Percentiles rank a stretch among this genome's conserved stretches.
phyloP scores from a whole-genome alignment of 1,139 yeast species.

The Debaryomyces nepalensis region DNA sequence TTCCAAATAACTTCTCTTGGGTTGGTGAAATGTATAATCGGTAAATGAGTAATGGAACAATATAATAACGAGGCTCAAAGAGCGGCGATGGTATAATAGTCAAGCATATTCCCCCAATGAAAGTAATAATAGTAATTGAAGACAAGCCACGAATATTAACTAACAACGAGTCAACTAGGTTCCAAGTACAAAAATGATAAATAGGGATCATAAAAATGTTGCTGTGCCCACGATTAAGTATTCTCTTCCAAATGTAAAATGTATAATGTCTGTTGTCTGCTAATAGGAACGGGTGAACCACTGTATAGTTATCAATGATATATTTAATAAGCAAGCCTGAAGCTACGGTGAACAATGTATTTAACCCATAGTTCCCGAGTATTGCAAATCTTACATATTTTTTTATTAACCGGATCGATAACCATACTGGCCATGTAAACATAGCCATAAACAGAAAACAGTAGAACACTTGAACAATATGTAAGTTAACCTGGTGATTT shows the following conservation, averaged over 20 bases:
- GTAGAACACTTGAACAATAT: conserved; percentile 81
- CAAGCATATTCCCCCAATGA: conserved; percentile 54
- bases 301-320: conserved; percentile 63
- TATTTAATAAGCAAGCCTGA: conserved; percentile 43
- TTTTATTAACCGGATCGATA: conserved; percentile 43
- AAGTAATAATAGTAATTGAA: conserved; percentile 47
- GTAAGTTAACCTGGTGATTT: conserved; percentile 75
- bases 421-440: conserved; percentile 75
- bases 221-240: conserved; percentile 52
- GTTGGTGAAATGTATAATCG: conserved; percentile 58
- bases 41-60: conserved; percentile 78
- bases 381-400: conserved; percentile 38
- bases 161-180: conserved; percentile 35
- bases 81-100: conserved; percentile 88
- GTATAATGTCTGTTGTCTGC: conserved; percentile 96
- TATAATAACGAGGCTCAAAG: conserved; percentile 91
- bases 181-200: conserved; percentile 72
- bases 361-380: conserved; percentile 24
- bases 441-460: conserved; percentile 64
- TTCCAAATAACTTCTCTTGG: conserved; percentile 21
- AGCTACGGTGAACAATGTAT: conserved; percentile 22
- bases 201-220: conserved; percentile 59
- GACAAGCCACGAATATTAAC: conserved; percentile 24
- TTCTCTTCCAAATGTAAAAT: conserved; percentile 75
- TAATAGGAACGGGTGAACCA: conserved; percentile 84